A percentile compares a stretch with the other conserved stretches of the same genome.
Evolutionary conservation across 2,329 filamentous ascomycete species (phyloP).

Genomic region (Phialophora chinensis): DNA sequence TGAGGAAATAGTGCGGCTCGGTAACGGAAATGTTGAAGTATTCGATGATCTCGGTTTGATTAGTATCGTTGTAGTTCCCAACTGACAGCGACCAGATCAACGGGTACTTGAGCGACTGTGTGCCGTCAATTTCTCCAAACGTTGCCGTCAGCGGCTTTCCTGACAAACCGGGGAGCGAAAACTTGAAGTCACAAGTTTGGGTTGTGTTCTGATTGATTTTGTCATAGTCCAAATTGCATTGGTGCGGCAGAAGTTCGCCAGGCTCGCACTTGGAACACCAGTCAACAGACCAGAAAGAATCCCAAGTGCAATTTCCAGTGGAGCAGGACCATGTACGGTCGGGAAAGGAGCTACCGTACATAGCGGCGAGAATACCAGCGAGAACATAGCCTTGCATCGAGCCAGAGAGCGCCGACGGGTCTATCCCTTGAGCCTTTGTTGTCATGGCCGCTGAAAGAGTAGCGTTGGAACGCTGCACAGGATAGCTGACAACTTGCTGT

Average conservation of each 20-base stretch:
- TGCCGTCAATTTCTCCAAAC: not conserved
- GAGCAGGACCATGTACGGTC: conserved; percentile 2
- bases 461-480: not conserved
- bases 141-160: not conserved
- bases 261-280: conserved; percentile 9
- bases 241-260: not conserved
- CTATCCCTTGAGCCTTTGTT: not conserved
- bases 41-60: not conserved
- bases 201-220: not conserved
- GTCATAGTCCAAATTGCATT: no score
- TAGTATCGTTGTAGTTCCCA: not conserved
- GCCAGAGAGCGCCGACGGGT: not conserved
- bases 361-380: not conserved
- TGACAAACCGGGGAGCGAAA: not conserved
- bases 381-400: not conserved
- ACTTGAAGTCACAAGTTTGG: not conserved
- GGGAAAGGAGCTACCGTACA: conserved; percentile 10
- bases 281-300: conserved; percentile 1
- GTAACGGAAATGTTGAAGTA: not conserved
- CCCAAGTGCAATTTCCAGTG: conserved; percentile 11
- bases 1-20: conserved; percentile 1
- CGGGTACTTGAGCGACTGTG: not conserved
- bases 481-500: conserved; percentile 4
- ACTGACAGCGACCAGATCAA: conserved; percentile 5
- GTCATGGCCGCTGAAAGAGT: not conserved